These are phyloP conservation scores for Pythium aphanidermatum DNA, from an alignment of 352 stramenopile species.

Conservation along the genomic window DNA sequence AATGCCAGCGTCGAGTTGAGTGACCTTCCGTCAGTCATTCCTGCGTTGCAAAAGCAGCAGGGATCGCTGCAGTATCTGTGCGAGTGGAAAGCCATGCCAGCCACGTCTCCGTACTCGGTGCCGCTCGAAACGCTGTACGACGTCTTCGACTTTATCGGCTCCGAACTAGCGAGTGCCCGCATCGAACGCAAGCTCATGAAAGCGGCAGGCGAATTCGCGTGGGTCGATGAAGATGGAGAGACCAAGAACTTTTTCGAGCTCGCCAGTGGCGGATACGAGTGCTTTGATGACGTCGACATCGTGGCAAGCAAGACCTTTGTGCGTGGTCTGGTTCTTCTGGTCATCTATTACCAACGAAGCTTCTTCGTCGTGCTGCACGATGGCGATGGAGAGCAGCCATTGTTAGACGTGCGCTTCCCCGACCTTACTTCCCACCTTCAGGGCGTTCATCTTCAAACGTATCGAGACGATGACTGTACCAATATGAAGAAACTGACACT, in stretches of 20 bases:
- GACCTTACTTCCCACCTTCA: slow-evolving; percentile 87
- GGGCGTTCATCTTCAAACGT: slow-evolving; percentile 84
- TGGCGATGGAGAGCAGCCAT: slow-evolving; percentile 85
- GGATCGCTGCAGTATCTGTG: slow-evolving; percentile 89
- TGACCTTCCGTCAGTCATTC: slow-evolving; percentile 88
- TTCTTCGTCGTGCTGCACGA: slow-evolving; percentile 92
- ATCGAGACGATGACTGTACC: slow-evolving; percentile 67
- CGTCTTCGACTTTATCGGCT: slow-evolving; percentile 77
- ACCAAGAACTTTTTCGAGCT: slow-evolving; percentile 92
- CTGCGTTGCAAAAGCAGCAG: slow-evolving; percentile 92
- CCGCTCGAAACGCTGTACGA: slow-evolving; percentile 78
- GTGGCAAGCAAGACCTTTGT: slow-evolving; percentile 88
- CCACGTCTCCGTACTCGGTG: slow-evolving; percentile 57
- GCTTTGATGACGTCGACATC: slow-evolving; percentile 79
- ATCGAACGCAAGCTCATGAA: slow-evolving; percentile 86
- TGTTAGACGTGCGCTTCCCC: slow-evolving; percentile 93
- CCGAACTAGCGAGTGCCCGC: slow-evolving; percentile 72
- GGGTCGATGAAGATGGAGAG: slow-evolving; percentile 85
- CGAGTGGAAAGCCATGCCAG: slow-evolving; percentile 77
- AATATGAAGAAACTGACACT: slow-evolving; percentile 92
- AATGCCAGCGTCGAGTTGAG: slow-evolving; percentile 68
- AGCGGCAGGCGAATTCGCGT: slow-evolving; percentile 79
- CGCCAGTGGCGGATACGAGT: slow-evolving; percentile 81
- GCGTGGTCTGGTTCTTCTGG: slow-evolving; percentile 67
- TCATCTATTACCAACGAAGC: slow-evolving; percentile 83